These are phyloP conservation scores for Ettlia oleoabundans DNA, from an alignment of 139 green algal species.

Conservation along the genomic window DNA sequence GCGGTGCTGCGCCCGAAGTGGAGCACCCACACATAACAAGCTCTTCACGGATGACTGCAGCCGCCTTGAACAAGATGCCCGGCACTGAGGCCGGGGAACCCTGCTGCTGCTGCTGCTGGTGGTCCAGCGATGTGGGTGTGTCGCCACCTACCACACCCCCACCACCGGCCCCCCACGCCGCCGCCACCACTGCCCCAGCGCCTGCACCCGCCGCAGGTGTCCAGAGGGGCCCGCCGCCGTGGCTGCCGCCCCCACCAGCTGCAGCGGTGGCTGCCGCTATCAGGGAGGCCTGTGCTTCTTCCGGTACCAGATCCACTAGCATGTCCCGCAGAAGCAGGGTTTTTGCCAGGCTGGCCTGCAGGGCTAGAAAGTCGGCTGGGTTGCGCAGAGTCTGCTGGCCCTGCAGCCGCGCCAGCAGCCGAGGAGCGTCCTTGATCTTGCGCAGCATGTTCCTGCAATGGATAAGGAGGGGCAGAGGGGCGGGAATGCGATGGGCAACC, in stretches of 20 bases:
- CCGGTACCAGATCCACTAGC: constrained; percentile 16
- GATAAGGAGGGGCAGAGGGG: background rate
- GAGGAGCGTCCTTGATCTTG: constrained; percentile 67
- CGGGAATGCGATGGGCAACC: no score
- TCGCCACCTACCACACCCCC: background rate
- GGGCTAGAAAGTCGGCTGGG: constrained; percentile 51
- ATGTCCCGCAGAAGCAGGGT: constrained; percentile 41
- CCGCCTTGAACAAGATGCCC: constrained; percentile 46
- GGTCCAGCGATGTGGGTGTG: background rate
- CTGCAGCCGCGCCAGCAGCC: constrained; percentile 59
- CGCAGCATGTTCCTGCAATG: constrained; percentile 5
- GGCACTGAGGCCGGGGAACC: background rate
- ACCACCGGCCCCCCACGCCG: background rate
- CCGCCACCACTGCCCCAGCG: background rate
- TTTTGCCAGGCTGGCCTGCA: constrained; percentile 45
- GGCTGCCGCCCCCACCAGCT: background rate
- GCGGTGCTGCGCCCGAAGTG: background rate
- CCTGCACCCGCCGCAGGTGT: background rate
- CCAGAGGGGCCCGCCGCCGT: background rate
- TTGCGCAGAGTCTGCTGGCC: constrained; percentile 54
- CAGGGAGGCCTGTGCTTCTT: background rate
- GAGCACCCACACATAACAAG: constrained; percentile 49
- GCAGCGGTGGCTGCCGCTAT: background rate
- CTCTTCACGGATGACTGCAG: constrained; percentile 33
- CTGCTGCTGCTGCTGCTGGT: background rate